Conservation (phyloP, 2,329 filamentous ascomycete species). For the Karstenula rhodostoma region DNA sequence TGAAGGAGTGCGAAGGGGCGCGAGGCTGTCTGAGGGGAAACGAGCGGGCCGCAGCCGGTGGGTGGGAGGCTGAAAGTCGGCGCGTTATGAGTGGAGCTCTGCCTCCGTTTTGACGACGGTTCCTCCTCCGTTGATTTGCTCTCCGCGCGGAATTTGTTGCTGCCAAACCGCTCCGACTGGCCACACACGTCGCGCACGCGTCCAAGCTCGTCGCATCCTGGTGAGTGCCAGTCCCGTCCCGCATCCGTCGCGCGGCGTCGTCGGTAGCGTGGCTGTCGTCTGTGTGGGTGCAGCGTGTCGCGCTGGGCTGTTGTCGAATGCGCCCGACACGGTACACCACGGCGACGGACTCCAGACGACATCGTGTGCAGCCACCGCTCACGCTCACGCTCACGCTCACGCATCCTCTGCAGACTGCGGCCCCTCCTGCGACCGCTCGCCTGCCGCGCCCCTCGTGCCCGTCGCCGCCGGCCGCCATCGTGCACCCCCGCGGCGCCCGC, state of each 20-base stretch:
- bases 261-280: too few relatives aligned
- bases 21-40: background rate
- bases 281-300: too few relatives aligned
- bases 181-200: constrained; percentile 13
- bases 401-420: constrained; percentile 15
- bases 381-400: background rate
- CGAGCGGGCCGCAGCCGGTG: constrained; percentile 1
- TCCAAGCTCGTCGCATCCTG: constrained; percentile 24
- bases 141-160: constrained; percentile 12
- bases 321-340: background rate
- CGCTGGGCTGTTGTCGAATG: constrained; percentile 14
- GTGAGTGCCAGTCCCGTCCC: constrained; percentile 21
- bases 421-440: background rate
- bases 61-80: background rate
- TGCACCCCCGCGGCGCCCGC: constrained; percentile 6
- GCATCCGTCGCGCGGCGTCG: constrained; percentile 13
- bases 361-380: background rate
- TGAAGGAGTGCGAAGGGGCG: too few relatives aligned
- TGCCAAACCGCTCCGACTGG: constrained; percentile 22
- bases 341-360: background rate
- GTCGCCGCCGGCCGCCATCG: constrained; percentile 2
- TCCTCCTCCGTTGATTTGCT: constrained; percentile 23
- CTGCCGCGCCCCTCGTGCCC: background rate
- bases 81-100: constrained; percentile 18
- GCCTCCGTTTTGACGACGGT: background rate